Percentiles rank a stretch among this genome's conserved stretches.
These are phyloP conservation scores for Lignosus rhinocerotis DNA, from an alignment of 1,284 basidiomycete genomes.

Conservation along the genomic window DNA sequence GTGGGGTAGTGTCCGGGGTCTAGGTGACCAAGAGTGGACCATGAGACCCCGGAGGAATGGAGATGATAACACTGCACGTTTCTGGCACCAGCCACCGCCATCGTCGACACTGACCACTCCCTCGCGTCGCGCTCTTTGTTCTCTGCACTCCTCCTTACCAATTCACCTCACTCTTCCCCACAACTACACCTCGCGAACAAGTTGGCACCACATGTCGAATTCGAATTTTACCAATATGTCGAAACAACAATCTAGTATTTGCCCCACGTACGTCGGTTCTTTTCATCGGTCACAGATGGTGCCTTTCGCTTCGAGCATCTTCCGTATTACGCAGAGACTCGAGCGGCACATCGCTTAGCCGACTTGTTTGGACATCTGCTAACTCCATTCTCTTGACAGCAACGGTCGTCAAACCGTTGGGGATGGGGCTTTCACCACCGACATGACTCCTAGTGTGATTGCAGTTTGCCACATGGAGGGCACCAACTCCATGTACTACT, in stretches of 20 bases:
- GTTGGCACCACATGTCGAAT: conserved; percentile 82
- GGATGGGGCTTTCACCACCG: conserved; percentile 83
- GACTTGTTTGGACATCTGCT: conserved; percentile 7
- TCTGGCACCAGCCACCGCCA: conserved; percentile 1
- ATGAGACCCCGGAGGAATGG: neutral
- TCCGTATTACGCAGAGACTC: conserved; percentile 3
- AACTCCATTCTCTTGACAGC: conserved; percentile 45
- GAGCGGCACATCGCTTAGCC: conserved; percentile 19
- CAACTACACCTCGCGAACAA: conserved; percentile 37
- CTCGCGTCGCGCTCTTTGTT: conserved; percentile 7
- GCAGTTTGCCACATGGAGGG: conserved; percentile 82
- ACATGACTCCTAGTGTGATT: conserved; percentile 77
- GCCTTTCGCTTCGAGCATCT: neutral
- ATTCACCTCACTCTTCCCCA: neutral
- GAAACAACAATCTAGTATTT: conserved; percentile 84
- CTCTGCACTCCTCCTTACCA: neutral
- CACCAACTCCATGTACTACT: conserved; percentile 80
- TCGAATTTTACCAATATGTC: conserved; percentile 64
- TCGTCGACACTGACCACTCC: conserved; percentile 3
- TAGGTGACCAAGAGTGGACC: neutral
- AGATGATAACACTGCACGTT: conserved; percentile 3
- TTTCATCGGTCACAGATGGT: neutral
- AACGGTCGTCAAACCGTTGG: conserved; percentile 92
- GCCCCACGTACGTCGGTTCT: conserved; percentile 70
- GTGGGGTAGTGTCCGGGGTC: conserved; percentile 10